phyloP scores from a whole-genome alignment of 352 stramenopile species.

The Pythium plurisporium region DNA sequence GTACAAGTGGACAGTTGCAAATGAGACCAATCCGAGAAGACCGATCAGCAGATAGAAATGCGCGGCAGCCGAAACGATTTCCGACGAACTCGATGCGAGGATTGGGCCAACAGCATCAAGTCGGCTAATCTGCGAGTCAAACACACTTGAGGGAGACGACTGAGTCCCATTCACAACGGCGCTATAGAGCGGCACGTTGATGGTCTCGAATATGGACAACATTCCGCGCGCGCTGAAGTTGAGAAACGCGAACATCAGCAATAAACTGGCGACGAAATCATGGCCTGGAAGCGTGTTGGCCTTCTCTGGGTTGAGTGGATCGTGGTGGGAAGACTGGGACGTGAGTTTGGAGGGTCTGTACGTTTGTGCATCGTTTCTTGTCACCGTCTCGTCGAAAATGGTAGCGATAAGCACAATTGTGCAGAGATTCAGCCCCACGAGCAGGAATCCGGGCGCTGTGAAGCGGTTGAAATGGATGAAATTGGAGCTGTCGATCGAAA shows the following conservation, averaged over 20 bases:
- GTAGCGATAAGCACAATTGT: conserved; percentile 40
- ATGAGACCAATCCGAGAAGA: conserved; percentile 45
- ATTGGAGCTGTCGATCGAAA: conserved; percentile 25
- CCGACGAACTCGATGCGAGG: neutral
- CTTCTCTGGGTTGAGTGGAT: too few species aligned
- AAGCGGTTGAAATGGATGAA: conserved; percentile 54
- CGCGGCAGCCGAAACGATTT: conserved; percentile 28
- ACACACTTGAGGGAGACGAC: conserved; percentile 20
- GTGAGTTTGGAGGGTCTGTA: neutral
- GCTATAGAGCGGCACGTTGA: conserved; percentile 59
- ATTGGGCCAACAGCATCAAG: neutral
- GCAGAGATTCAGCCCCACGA: conserved; percentile 43
- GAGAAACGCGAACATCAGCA: too few species aligned
- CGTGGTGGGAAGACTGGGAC: too few species aligned
- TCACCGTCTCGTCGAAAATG: conserved; percentile 48
- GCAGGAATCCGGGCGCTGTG: conserved; percentile 49
- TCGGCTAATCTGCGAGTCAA: neutral
- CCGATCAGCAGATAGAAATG: conserved; percentile 53
- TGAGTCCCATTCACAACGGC: conserved; percentile 34
- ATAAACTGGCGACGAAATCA: too few species aligned
- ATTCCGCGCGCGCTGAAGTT: conserved; percentile 62
- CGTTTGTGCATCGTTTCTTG: conserved; percentile 29
- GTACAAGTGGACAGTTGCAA: conserved; percentile 30
- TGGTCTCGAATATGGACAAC: conserved; percentile 68
- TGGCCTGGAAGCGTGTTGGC: too few species aligned